Evolutionary conservation across 345 rosid genomes (phyloP).

Genomic region (Sisymbrium altissimum): DNA sequence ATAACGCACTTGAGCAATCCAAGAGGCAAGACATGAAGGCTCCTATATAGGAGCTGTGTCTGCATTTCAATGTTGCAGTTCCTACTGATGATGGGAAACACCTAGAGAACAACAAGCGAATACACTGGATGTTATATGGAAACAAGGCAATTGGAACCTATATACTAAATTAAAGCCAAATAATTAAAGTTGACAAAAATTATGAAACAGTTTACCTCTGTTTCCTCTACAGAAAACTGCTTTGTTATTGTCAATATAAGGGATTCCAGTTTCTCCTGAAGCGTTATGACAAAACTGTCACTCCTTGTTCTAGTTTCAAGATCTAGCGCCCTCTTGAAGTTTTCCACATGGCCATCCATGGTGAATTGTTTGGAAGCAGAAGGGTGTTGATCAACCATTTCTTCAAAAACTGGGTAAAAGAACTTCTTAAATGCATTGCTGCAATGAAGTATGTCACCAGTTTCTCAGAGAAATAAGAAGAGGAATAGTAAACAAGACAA

Average conservation of each 20-base stretch:
- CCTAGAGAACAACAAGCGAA: conserved; percentile 35
- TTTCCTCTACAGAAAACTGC: conserved; percentile 48
- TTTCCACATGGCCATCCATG: conserved; percentile 38
- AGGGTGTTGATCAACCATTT: conserved; percentile 31
- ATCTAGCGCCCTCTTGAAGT: conserved; percentile 42
- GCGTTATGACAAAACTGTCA: conserved; percentile 35
- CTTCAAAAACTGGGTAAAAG: conserved; percentile 45
- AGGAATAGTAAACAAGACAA: not conserved
- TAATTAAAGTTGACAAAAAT: not conserved
- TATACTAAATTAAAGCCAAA: not conserved
- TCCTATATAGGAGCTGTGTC: conserved; percentile 45
- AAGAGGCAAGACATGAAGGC: conserved; percentile 65
- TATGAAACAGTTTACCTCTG: conserved; percentile 45
- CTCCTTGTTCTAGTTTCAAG: conserved; percentile 18
- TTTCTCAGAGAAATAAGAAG: conserved; percentile 7
- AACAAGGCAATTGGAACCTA: not conserved
- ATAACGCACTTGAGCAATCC: conserved; percentile 63
- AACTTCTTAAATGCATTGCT: conserved; percentile 62
- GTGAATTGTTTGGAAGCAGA: conserved; percentile 30
- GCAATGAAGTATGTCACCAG: conserved; percentile 28
- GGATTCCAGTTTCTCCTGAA: conserved; percentile 45
- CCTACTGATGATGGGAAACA: conserved; percentile 46
- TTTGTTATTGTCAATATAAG: conserved; percentile 35
- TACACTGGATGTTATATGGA: too few relatives aligned
- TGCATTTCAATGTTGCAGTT: conserved; percentile 52